Base-by-base conservation (phyloP, 768 basidiomycete species). In the Galerina marginata region DNA sequence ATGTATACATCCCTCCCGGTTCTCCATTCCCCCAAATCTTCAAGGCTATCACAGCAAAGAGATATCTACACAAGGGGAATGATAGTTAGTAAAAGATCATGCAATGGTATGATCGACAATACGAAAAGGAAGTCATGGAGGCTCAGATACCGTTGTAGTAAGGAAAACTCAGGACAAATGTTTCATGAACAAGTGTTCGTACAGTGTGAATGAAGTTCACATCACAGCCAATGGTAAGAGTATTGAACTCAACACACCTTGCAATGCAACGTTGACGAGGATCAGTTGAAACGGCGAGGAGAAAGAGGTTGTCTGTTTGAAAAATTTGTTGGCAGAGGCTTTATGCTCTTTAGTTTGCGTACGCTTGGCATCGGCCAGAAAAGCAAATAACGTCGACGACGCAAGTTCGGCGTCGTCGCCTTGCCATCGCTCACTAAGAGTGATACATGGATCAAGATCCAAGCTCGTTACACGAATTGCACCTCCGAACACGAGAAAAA, bases 111-210 rank as follows among this genome's bases (percentile, higher is more conserved):
- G 6, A 12, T 53, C 5, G 38, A 26, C 39, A 25, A 53, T 10
- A 15, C 26, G 5, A 14, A 39, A 42, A 25, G 16, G 2, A 26
- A 53, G 4, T 16, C 56, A 58, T 43, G 64, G 64, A 67, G 73
- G 80, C 75, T 91, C 89, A 91, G 89, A 81, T 91, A 91, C 89
- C 90, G 89, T 91, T 91, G 90, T 91, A 91, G 87, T 84, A 79
- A 73, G 74, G 55, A 65, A 44, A 73, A 79, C 71, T 86, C 87
- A 86, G 69, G 56, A 81, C 80, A 72, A 76, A 73, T 69, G 72
- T 74, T 70, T 65, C 58, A 40, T 33, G 60, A 76, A 75, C 70
- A 73, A 72, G 72, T 71, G 77, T 83, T 91, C 88, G 77, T 84
- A 86, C 86, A 90, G 88, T 90, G 86, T 88, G 87, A 88, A 90